Conservation (phyloP, 2,329 filamentous ascomycete species). For the Drechmeria coniospora region DNA sequence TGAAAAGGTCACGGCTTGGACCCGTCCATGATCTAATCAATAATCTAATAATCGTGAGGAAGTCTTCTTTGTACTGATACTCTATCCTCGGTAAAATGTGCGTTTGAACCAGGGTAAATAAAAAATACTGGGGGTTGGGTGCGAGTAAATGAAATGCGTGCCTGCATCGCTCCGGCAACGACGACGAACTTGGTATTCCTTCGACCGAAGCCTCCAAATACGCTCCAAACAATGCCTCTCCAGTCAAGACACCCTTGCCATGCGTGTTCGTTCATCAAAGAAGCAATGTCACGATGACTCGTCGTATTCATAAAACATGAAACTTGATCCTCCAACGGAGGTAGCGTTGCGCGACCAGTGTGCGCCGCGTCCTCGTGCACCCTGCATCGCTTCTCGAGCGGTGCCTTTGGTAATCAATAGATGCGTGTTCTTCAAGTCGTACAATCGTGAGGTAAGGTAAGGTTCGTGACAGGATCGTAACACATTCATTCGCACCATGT, state of each 20-base stretch:
- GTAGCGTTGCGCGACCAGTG: no score
- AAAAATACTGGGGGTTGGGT: no score
- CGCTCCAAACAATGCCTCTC: constrained; percentile 5
- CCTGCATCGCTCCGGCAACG: no score
- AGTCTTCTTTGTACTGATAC: no score
- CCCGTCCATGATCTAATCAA: no score
- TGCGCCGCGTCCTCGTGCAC: not conserved
- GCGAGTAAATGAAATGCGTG: no score
- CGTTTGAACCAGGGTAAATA: no score
- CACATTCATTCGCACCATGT: constrained; percentile 19
- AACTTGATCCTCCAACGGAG: constrained; percentile 10
- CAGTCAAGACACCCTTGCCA: constrained; percentile 6
- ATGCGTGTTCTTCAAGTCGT: constrained; percentile 24
- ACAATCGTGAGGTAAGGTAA: constrained; percentile 10
- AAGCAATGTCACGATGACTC: constrained; percentile 6
- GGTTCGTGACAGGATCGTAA: constrained; percentile 17
- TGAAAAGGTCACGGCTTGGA: no score
- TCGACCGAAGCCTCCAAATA: constrained; percentile 5
- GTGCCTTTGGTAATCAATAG: constrained; percentile 9
- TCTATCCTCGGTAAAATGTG: no score
- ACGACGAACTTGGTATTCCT: no score
- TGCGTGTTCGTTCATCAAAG: constrained; percentile 8
- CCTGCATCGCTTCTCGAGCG: not conserved
- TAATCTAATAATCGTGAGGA: no score
- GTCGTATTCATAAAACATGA: constrained; percentile 9